phyloP scores from a whole-genome alignment of 1,284 basidiomycete species.

The Puccinia horiana region DNA sequence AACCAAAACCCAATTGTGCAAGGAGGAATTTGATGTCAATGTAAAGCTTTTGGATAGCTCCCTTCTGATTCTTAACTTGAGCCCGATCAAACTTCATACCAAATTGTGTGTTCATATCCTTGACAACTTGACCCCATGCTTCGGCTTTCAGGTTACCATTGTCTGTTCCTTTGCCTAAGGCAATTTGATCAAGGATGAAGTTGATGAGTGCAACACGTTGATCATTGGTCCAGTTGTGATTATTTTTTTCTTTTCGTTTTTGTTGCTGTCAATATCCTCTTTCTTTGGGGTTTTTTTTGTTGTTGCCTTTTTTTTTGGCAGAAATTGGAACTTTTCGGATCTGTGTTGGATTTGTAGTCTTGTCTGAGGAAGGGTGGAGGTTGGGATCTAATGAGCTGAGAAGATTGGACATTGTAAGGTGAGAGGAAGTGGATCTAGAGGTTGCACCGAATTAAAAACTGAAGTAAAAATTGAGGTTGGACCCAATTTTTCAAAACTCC shows the following conservation, averaged over 20 bases:
- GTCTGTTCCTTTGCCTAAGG: background rate
- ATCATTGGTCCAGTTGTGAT: background rate
- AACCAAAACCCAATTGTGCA: background rate
- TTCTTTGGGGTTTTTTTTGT: no score
- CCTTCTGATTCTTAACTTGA: slow-evolving; percentile 9
- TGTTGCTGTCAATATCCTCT: background rate
- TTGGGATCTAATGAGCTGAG: no score
- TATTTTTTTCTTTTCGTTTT: background rate
- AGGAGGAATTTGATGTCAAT: background rate
- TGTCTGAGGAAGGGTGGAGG: no score
- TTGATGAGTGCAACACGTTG: background rate
- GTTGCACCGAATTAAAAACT: no score
- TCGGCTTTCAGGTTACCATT: background rate
- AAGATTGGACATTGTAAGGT: no score
- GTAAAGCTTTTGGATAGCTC: background rate
- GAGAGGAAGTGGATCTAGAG: no score
- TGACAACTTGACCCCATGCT: background rate
- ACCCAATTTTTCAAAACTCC: no score
- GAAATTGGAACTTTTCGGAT: no score
- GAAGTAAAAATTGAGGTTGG: no score
- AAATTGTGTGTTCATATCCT: background rate
- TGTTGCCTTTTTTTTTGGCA: no score
- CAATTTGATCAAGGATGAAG: background rate
- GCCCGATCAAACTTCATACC: background rate
- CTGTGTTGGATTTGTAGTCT: no score